A percentile compares a stretch with the other conserved stretches of the same genome.
Evolutionary conservation across 768 basidiomycete species (phyloP).

Genomic region (Amanita exitialis): DNA sequence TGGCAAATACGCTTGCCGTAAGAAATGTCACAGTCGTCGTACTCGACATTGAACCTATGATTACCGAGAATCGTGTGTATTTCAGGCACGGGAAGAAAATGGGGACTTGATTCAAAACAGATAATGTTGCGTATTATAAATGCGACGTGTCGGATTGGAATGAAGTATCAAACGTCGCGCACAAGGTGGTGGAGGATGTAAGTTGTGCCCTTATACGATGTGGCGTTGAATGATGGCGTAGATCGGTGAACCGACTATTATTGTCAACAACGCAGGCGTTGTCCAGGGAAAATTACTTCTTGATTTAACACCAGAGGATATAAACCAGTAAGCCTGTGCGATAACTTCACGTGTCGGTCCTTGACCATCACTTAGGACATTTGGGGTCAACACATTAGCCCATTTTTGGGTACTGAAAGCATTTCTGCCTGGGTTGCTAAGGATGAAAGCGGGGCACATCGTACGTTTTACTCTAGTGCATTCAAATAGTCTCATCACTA

Average conservation of each 20-base stretch:
- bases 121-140: slow-evolving; percentile 76
- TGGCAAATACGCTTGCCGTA: slow-evolving; percentile 81
- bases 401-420: slow-evolving; percentile 92
- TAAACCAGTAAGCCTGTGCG: slow-evolving; percentile 50
- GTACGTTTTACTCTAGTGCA: slow-evolving; percentile 28
- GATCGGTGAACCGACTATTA: slow-evolving; percentile 82
- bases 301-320: slow-evolving; percentile 68
- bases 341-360: neutral
- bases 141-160: slow-evolving; percentile 90
- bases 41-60: slow-evolving; percentile 71
- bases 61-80: slow-evolving; percentile 63
- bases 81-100: neutral
- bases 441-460: slow-evolving; percentile 72
- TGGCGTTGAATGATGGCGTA: slow-evolving; percentile 18
- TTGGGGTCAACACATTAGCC: slow-evolving; percentile 77
- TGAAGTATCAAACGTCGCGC: slow-evolving; percentile 69
- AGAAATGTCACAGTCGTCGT: slow-evolving; percentile 79
- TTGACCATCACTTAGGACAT: slow-evolving; percentile 49
- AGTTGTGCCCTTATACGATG: slow-evolving; percentile 1
- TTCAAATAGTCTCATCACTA: neutral
- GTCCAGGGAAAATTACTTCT: slow-evolving; percentile 83
- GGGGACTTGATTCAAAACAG: slow-evolving; percentile 21
- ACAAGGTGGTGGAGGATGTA: slow-evolving; percentile 72
- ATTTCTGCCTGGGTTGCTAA: slow-evolving; percentile 85
- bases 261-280: slow-evolving; percentile 94